Evolutionary conservation across 805 yeast species (phyloP), one percentile per base, ranked within the genome.

Genomic region (Kluyveromyces nonfermentans): DNA sequence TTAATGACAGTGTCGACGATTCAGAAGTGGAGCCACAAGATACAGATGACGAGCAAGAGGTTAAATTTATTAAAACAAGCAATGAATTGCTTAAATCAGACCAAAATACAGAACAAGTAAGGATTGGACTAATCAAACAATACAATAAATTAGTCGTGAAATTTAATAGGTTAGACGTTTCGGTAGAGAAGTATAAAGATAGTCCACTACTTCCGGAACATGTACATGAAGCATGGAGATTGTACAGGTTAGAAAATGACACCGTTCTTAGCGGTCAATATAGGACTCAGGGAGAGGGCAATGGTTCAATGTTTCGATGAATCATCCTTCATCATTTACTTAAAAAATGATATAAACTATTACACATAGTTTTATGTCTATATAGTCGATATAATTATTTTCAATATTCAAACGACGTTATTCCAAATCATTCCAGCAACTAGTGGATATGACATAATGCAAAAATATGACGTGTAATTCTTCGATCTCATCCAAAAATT

Each of bases 161-260:
- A 33, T 62, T 62, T 45, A 61, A 62, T 39, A 35, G 45, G 9
- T 34, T 56, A 20, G 64, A 61, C 47, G 60, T 58, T 3, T 59
- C 62, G 42, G 52, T 61, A 19, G 67, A 62, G 40, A 60, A 57
- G 40, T 61, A 73, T 53, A 64, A 60, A 15, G 58, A 67, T 34
- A 71, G 71, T 39, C 96, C 96, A 1, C 60, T 89, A 37, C 69
- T 77, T 30, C 95, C 97, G 0, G 88, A 85, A 47, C 94, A 89
- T 57, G 72, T 89, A 22, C 65, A 94, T 41, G 95, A 87, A 54
- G 96, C 96, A 1, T 85, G 94, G 90, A 69, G 94, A 52, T 60
- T 83, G 39, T 83, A 80, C 51, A 78, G 76, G 50, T 50, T 72
- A 35, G 95, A 88, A 54, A 77, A 74, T 41, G 79, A 82, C 28